Base-by-base conservation (phyloP, 345 rosid genomes). In the Euphorbia pulcherrima region DNA sequence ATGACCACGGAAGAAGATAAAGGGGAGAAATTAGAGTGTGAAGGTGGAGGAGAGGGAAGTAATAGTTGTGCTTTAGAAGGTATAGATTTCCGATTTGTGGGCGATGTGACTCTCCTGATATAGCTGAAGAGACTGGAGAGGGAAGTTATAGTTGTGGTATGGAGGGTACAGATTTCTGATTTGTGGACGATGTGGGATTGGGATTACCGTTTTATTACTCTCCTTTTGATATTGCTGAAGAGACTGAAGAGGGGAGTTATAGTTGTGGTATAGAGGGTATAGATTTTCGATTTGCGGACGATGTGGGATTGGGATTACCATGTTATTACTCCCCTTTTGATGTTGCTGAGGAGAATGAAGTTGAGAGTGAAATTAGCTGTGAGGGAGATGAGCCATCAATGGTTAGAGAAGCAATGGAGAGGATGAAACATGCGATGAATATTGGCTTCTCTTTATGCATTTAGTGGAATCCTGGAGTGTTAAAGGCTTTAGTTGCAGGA, bases 381-480 rank as follows among this genome's bases (percentile, higher is more conserved):
- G n/a, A n/a, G n/a, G 75, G 59, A 18, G 88, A 82, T 23, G 84
- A 79, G 54, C 78, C 84, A 6, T 74, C 85, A 0, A 75, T 77
- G 72, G 72, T 84, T 23, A 77, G 75, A 48, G 86, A 75, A 53
- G 83, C 79, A 27, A 73, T 87, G 87, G 75, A 82, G 80, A 82
- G 87, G 66, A 82, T 85, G 86, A 82, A 67, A 39, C 82, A 79
- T 20, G 93, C 85, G 69, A 72, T 90, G 63, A 85, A 85, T 81
- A 72, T 85, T 88, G 5, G 90, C 88, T 69, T 88, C 93, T 6
- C 79, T 85, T 2, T 84, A 85, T 39, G 87, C 90, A 6, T 85
- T 85, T 74, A 79, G 83, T 68, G 88, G 90, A 30, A 81, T 85
- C 66, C 35, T 82, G 1, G 88, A 88, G 75, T 78, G 88, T 79